A percentile compares a stretch with the other conserved stretches of the same genome.
Evolutionary conservation across 2,329 filamentous ascomycete species (phyloP).

Genomic region (Calycina herbarum): DNA sequence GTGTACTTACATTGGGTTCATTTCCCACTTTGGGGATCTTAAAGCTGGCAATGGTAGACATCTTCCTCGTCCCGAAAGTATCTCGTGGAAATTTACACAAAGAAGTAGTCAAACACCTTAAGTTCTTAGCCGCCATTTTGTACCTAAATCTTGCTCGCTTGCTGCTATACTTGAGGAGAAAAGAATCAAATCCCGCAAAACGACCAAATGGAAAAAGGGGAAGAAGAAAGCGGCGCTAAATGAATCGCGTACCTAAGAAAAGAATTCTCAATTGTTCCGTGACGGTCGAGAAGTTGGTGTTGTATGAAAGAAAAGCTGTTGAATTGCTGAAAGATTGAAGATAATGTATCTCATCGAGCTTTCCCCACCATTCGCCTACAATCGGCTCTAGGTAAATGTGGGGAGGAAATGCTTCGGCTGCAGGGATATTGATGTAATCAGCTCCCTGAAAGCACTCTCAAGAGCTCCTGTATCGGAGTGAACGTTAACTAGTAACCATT

Average conservation of each 20-base stretch:
- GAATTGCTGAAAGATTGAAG: background rate
- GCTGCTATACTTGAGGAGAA: background rate
- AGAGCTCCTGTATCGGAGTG: no score
- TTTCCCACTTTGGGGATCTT: slow-evolving; percentile 85
- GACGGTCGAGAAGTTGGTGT: background rate
- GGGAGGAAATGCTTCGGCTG: background rate
- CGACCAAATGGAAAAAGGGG: background rate
- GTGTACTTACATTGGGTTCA: slow-evolving; percentile 82
- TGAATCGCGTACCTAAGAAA: background rate
- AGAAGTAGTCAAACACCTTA: background rate
- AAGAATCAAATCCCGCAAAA: background rate
- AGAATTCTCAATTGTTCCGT: background rate
- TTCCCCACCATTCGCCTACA: slow-evolving; percentile 3
- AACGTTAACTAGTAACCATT: no score
- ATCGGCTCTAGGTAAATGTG: background rate
- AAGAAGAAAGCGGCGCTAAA: background rate
- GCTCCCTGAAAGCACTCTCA: no score
- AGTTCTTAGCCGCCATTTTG: background rate
- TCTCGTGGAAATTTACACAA: background rate
- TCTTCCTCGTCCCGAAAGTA: slow-evolving; percentile 15
- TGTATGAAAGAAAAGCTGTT: background rate
- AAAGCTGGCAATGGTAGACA: slow-evolving; percentile 67
- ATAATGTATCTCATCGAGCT: background rate
- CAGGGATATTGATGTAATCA: no score
- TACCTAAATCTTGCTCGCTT: background rate